These are phyloP conservation scores for Tylopilus intermedius DNA, from an alignment of 768 basidiomycete species.

Conservation along the genomic window DNA sequence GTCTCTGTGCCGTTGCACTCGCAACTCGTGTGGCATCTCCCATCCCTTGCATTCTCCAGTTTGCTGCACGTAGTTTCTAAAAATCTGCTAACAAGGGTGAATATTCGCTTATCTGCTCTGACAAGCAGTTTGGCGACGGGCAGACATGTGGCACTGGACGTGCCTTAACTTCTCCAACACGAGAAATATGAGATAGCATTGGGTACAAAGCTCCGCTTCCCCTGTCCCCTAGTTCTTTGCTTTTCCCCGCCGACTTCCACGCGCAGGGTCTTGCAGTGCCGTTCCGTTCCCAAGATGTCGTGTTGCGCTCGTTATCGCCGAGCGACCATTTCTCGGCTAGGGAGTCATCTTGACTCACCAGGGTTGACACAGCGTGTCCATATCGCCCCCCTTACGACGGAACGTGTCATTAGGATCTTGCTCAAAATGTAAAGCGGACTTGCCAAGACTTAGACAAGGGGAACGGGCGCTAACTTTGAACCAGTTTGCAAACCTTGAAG, in stretches of 20 bases:
- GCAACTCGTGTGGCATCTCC: too few species aligned
- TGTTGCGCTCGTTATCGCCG: background rate
- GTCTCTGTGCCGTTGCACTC: too few species aligned
- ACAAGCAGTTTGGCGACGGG: background rate
- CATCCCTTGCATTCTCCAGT: background rate
- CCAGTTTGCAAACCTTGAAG: background rate
- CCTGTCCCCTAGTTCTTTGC: background rate
- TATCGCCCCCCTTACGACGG: background rate
- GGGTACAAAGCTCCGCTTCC: background rate
- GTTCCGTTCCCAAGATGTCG: background rate
- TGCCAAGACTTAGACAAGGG: background rate
- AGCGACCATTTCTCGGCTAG: background rate
- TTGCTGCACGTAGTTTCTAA: background rate
- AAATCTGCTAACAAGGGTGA: background rate
- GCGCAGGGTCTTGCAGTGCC: conserved; percentile 1
- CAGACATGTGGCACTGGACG: background rate
- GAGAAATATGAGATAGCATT: background rate
- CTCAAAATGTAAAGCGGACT: background rate
- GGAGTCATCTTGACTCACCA: background rate
- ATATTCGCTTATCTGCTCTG: background rate
- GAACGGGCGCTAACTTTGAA: background rate
- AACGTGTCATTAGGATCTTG: background rate
- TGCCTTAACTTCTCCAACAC: background rate
- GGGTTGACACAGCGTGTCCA: background rate
- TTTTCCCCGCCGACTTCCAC: conserved; percentile 2